Percentiles rank a stretch among this genome's conserved stretches.
phyloP scores from a whole-genome alignment of 306 rosid genomes.

The Trifolium pratense region DNA sequence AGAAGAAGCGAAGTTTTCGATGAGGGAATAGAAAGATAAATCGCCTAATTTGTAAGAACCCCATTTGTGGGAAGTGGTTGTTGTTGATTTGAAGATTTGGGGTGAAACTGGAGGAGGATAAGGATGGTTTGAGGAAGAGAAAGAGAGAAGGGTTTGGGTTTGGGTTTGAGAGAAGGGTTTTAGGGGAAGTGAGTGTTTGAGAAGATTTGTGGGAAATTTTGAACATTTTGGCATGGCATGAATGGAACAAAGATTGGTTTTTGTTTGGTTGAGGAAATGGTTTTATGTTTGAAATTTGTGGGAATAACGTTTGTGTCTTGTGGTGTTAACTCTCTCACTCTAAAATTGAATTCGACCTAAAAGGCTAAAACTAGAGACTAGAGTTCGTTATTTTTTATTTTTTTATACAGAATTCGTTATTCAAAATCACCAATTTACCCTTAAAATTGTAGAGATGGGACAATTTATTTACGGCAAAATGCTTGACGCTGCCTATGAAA shows the following conservation, averaged over 20 bases:
- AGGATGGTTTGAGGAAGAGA: slow-evolving; percentile 30
- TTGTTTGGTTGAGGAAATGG: slow-evolving; percentile 20
- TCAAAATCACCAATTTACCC: no score
- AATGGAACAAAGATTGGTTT: slow-evolving; percentile 44
- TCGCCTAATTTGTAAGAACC: slow-evolving; percentile 85
- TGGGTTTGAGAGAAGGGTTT: slow-evolving; percentile 10
- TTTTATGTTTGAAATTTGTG: background rate
- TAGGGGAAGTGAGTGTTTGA: slow-evolving; percentile 40
- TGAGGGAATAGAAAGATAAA: slow-evolving; percentile 74
- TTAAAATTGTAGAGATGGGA: no score
- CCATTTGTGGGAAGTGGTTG: slow-evolving; percentile 48
- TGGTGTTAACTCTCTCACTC: no score
- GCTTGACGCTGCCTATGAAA: no score
- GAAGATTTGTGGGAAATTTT: slow-evolving; percentile 43
- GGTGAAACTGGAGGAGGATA: slow-evolving; percentile 49
- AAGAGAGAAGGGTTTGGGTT: slow-evolving; percentile 17
- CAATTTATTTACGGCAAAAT: no score
- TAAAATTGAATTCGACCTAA: no score
- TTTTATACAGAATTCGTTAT: no score
- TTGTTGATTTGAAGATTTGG: slow-evolving; percentile 66
- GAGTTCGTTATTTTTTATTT: no score
- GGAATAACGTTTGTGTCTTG: no score
- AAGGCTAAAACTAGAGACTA: no score
- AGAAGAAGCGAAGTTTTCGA: slow-evolving; percentile 62
- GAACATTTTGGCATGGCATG: slow-evolving; percentile 58